phyloP scores from a whole-genome alignment of 495 filamentous ascomycete species.

The Aspergillus coremiiformis region DNA sequence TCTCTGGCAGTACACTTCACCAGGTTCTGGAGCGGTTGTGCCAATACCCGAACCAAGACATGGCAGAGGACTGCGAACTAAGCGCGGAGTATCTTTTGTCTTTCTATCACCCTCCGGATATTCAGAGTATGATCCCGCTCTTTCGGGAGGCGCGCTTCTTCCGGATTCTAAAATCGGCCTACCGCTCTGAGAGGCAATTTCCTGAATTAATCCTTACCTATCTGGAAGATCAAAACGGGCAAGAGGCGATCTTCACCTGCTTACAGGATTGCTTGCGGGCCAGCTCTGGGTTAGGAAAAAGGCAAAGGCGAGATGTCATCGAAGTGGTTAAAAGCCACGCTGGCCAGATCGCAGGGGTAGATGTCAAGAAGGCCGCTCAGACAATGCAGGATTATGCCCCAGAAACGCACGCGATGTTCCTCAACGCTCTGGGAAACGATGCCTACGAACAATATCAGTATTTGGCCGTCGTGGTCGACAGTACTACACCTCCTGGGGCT shows the following conservation, averaged over 20 bases:
- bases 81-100: conserved; percentile 94
- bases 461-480: conserved; percentile 70
- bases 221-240: conserved; percentile 77
- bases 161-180: conserved; percentile 87
- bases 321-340: conserved; percentile 63
- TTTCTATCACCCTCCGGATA: conserved; percentile 81
- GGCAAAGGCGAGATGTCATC: conserved; percentile 69
- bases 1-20: conserved; percentile 78
- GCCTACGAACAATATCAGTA: conserved; percentile 67
- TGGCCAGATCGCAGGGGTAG: conserved; percentile 58
- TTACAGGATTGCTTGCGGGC: conserved; percentile 73
- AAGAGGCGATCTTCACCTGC: conserved; percentile 64
- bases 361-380: conserved; percentile 60
- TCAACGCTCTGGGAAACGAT: conserved; percentile 57
- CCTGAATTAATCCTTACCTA: conserved; percentile 70
- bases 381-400: conserved; percentile 61
- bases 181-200: conserved; percentile 72
- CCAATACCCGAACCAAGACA: conserved; percentile 67
- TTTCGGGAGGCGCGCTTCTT: conserved; percentile 81
- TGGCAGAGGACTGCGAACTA: conserved; percentile 90
- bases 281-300: conserved; percentile 60
- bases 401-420: conserved; percentile 61
- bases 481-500: conserved; percentile 33
- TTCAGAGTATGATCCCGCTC: conserved; percentile 63
- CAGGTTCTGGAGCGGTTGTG: conserved; percentile 77